A percentile compares a stretch with the other conserved stretches of the same genome.
Evolutionary conservation across 805 yeast species (phyloP).

Genomic region (Saccharomycopsis sp.): DNA sequence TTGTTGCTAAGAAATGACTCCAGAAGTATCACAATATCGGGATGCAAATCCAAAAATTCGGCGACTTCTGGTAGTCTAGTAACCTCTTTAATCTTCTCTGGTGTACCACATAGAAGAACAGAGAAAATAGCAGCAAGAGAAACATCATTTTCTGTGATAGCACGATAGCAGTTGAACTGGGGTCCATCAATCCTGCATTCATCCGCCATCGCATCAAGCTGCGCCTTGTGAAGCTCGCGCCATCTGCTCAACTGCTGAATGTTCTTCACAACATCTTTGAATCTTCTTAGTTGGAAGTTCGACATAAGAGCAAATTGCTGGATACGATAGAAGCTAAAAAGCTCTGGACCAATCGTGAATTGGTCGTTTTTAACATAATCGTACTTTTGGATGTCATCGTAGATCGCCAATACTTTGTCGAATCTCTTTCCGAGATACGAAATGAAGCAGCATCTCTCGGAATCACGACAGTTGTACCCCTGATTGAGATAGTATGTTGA

Average conservation of each 20-base stretch:
- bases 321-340: conserved; percentile 26
- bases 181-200: background rate
- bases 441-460: conserved; percentile 7
- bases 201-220: conserved; percentile 21
- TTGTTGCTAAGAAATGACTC: conserved; percentile 26
- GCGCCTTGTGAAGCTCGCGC: conserved; percentile 5
- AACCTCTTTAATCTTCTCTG: background rate
- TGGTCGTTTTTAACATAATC: background rate
- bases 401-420: background rate
- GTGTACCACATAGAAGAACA: background rate
- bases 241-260: conserved; percentile 17
- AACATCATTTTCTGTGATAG: conserved; percentile 9
- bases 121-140: conserved; percentile 22
- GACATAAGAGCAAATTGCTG: conserved; percentile 24
- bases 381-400: background rate
- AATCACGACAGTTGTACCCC: conserved; percentile 9
- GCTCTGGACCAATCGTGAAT: conserved; percentile 16
- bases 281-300: conserved; percentile 24
- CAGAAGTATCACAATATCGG: conserved; percentile 21
- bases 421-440: conserved; percentile 4
- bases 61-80: background rate
- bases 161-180: conserved; percentile 18
- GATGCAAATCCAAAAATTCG: conserved; percentile 21
- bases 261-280: conserved; percentile 20
- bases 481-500: background rate